phyloP scores from a whole-genome alignment of 345 rosid genomes.

The Eucalyptus coolabah region DNA sequence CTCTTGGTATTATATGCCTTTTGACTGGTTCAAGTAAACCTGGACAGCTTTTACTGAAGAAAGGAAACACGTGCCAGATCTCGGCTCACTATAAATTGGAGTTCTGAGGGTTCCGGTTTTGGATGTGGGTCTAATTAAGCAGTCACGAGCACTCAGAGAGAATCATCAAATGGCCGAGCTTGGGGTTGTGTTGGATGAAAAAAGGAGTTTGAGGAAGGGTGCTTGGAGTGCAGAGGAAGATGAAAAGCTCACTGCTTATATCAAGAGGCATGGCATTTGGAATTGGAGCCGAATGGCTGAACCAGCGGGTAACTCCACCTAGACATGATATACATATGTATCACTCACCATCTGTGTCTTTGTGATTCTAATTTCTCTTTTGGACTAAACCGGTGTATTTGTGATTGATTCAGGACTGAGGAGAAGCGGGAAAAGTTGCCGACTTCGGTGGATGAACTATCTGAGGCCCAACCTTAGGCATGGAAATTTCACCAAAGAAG shows the following conservation, averaged over 20 bases:
- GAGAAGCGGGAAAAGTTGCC: neutral
- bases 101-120: neutral
- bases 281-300: neutral
- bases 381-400: neutral
- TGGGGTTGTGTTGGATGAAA: neutral
- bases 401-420: neutral
- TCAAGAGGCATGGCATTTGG: neutral
- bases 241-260: neutral
- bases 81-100: neutral
- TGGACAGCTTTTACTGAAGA: neutral
- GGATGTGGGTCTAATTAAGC: neutral
- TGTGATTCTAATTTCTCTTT: neutral
- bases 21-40: neutral
- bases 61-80: neutral
- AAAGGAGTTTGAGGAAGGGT: neutral
- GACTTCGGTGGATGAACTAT: conserved; percentile 1
- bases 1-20: neutral
- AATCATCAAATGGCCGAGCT: neutral
- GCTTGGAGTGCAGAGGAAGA: neutral
- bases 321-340: neutral
- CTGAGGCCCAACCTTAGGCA: neutral
- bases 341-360: neutral
- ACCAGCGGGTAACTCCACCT: neutral
- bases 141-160: neutral
- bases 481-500: neutral